Evolutionary conservation across 1,284 basidiomycete genomes (phyloP).

Genomic region (Papiliotrema laurentii): DNA sequence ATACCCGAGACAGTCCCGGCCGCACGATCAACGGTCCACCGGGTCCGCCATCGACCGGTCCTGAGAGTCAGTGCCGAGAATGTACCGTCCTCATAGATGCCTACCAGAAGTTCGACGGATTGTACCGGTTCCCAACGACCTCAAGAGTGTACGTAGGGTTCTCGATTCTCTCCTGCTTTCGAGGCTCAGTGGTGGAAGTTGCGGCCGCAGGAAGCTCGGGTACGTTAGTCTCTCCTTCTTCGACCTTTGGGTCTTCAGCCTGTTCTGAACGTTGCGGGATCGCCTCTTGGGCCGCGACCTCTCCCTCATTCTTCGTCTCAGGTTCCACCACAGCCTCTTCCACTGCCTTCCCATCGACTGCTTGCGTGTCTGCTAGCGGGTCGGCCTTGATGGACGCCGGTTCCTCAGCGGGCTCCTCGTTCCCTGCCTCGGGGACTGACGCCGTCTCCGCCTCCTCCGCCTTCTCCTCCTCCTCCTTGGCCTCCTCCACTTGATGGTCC

Average conservation of each 20-base stretch:
- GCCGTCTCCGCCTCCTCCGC: slow-evolving; percentile 1
- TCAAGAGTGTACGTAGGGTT: slow-evolving; percentile 63
- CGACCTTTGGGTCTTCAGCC: slow-evolving; percentile 6
- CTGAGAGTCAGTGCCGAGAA: slow-evolving; percentile 46
- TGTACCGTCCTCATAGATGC: slow-evolving; percentile 16
- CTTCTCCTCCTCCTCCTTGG: slow-evolving; percentile 17
- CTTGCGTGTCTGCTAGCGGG: too few relatives aligned
- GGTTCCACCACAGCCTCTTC: slow-evolving; percentile 2
- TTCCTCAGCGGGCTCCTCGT: slow-evolving; percentile 8
- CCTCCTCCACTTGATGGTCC: slow-evolving; percentile 28
- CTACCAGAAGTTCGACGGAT: slow-evolving; percentile 83
- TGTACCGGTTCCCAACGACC: slow-evolving; percentile 89
- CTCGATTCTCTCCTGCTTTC: slow-evolving; percentile 26
- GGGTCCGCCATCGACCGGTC: slow-evolving; percentile 82
- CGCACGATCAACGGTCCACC: slow-evolving; percentile 50
- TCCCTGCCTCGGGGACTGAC: slow-evolving; percentile 5
- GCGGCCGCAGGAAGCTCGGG: neutral
- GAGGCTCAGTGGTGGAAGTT: slow-evolving; percentile 2
- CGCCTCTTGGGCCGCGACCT: too few relatives aligned
- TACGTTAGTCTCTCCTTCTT: slow-evolving; percentile 9
- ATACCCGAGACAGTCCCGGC: slow-evolving; percentile 50
- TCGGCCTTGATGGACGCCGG: too few relatives aligned
- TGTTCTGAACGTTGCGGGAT: too few relatives aligned
- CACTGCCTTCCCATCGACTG: too few relatives aligned
- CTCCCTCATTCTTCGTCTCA: slow-evolving; percentile 6